Evolutionary conservation across 176 grass and related monocot species (phyloP).

Genomic region (Zoysia japonica): DNA sequence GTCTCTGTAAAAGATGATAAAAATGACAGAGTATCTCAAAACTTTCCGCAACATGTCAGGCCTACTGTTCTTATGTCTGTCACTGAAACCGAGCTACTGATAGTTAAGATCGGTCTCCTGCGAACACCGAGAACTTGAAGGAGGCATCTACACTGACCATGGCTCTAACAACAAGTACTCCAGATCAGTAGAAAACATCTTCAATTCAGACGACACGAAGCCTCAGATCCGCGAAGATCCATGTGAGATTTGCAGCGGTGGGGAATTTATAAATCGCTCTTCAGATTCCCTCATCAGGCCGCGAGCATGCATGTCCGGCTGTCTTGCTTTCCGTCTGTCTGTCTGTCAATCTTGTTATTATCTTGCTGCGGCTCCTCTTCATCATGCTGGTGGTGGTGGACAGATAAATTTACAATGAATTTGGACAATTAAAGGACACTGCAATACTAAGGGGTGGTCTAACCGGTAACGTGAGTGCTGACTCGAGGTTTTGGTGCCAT

Average conservation of each 20-base stretch:
- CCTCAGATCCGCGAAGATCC: conserved; percentile 36
- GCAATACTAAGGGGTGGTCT: background rate
- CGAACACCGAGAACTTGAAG: background rate
- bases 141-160: conserved; percentile 1
- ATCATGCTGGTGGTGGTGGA: background rate
- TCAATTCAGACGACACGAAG: background rate
- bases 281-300: conserved; percentile 52
- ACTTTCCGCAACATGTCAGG: background rate
- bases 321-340: conserved; percentile 59
- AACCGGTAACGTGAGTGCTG: conserved; percentile 46
- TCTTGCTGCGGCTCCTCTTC: conserved; percentile 30
- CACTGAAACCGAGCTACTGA: conserved; percentile 11
- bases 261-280: background rate
- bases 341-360: conserved; percentile 58
- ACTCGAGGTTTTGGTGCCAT: conserved; percentile 38
- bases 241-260: conserved; percentile 31
- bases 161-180: background rate
- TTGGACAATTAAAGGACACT: conserved; percentile 26
- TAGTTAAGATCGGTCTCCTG: conserved; percentile 5
- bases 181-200: background rate
- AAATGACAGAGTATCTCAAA: background rate
- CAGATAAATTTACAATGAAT: conserved; percentile 30
- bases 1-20: conserved; percentile 7
- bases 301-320: conserved; percentile 41
- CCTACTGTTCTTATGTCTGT: conserved; percentile 8